Evolutionary conservation across 805 yeast species (phyloP).

Genomic region (Candida ponderosae): DNA sequence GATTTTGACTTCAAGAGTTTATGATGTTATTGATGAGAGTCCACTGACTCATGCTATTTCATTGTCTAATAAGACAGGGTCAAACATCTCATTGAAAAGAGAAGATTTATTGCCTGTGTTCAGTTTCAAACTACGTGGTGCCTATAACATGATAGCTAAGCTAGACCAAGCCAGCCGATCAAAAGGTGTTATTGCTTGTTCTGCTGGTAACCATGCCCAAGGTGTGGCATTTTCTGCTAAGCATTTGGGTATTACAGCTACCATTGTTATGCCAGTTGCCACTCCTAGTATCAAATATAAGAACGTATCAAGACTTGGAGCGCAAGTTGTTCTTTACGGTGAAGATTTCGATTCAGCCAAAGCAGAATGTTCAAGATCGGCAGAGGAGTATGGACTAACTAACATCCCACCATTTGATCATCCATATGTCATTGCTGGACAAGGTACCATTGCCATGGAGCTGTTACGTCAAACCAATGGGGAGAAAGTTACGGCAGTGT

Average conservation of each 20-base stretch:
- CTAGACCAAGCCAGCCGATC: conserved; percentile 46
- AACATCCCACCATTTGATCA: conserved; percentile 98
- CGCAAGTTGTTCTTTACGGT: conserved; percentile 89
- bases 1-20: conserved; percentile 86
- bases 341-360: conserved; percentile 96
- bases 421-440: conserved; percentile 98
- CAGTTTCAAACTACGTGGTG: conserved; percentile 94
- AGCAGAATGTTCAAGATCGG: conserved; percentile 72
- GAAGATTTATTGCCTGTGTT: conserved; percentile 94
- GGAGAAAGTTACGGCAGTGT: conserved; percentile 74
- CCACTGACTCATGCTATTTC: conserved; percentile 74
- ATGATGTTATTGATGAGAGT: conserved; percentile 89
- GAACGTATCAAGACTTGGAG: conserved; percentile 87
- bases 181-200: conserved; percentile 94
- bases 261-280: conserved; percentile 96
- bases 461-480: conserved; percentile 78
- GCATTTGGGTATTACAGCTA: conserved; percentile 80
- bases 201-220: conserved; percentile 99
- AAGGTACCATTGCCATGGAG: conserved; percentile 96
- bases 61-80: conserved; percentile 64
- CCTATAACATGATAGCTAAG: conserved; percentile 94
- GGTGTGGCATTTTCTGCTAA: conserved; percentile 95
- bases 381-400: conserved; percentile 64
- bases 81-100: conserved; percentile 74
- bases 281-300: conserved; percentile 93